These are phyloP conservation scores for Nitzschia putrida DNA, from an alignment of 108 stramenopile species.

Conservation along the genomic window DNA sequence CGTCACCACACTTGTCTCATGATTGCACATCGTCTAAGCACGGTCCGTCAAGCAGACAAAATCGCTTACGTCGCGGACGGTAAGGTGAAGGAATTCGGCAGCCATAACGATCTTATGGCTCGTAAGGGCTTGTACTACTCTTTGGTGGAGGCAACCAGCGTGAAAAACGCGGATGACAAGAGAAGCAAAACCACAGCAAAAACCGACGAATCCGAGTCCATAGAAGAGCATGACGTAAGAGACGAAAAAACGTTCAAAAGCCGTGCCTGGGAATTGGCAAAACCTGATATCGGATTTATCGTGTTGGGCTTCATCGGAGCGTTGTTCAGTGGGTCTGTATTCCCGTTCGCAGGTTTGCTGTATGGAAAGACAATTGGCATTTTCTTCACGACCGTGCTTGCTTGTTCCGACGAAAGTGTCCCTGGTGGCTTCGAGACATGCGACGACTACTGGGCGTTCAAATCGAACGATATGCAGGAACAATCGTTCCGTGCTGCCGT, in stretches of 20 bases:
- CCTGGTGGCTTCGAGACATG: neutral
- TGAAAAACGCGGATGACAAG: neutral
- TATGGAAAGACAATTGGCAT: neutral
- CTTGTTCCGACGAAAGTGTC: neutral
- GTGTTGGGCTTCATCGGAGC: neutral
- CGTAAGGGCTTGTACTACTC: neutral
- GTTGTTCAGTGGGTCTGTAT: neutral
- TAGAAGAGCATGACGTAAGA: neutral
- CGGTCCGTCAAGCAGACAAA: conserved; percentile 74
- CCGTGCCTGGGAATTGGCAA: neutral
- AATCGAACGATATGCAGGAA: neutral
- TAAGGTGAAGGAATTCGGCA: conserved; percentile 73
- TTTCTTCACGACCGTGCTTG: neutral
- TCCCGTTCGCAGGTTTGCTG: neutral
- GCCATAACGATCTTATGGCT: conserved; percentile 85
- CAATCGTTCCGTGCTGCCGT: neutral
- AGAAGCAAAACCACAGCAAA: neutral
- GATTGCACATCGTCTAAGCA: conserved; percentile 84
- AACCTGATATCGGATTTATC: neutral
- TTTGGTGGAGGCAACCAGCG: neutral
- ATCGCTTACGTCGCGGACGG: conserved; percentile 76
- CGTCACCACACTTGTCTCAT: conserved; percentile 69
- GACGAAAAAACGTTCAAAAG: neutral
- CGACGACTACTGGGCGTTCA: neutral
- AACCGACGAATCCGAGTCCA: neutral